Evolutionary conservation across 2,329 filamentous ascomycete genomes (phyloP).

Genomic region (Hypoxylon sp.): DNA sequence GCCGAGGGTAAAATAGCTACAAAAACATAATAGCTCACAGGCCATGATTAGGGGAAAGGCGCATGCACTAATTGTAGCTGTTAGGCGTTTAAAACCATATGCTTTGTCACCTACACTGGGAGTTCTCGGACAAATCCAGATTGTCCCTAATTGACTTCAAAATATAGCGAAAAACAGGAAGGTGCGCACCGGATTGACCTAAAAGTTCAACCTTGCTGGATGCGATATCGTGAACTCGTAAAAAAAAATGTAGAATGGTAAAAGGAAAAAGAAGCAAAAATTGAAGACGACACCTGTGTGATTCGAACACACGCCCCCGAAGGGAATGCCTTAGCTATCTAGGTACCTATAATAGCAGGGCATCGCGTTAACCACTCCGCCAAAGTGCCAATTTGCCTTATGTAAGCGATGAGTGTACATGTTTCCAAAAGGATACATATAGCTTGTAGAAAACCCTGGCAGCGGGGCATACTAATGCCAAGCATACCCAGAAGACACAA

Average conservation of each 20-base stretch:
- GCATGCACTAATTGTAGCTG: too few species aligned
- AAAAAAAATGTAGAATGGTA: not conserved
- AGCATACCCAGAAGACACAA: not conserved
- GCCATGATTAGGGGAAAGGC: too few species aligned
- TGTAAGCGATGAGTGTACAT: not conserved
- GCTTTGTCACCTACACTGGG: too few species aligned
- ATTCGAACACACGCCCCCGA: constrained; percentile 61
- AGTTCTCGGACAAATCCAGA: too few species aligned
- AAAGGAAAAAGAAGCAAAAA: not conserved
- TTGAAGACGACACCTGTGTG: constrained; percentile 55
- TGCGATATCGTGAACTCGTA: not conserved
- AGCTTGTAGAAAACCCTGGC: not conserved
- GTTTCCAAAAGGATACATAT: not conserved
- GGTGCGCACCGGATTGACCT: too few species aligned
- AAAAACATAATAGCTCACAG: too few species aligned
- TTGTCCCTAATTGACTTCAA: too few species aligned
- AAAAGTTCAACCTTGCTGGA: not conserved
- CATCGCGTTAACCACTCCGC: constrained; percentile 27
- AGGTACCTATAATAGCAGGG: constrained; percentile 4
- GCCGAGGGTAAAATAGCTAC: too few species aligned
- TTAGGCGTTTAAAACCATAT: too few species aligned
- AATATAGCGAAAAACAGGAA: too few species aligned
- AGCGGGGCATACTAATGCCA: constrained; percentile 3
- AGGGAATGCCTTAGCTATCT: constrained; percentile 40
- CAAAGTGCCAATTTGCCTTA: constrained; percentile 10